Evolutionary conservation across 495 filamentous ascomycete species (phyloP).

Genomic region (Podospora tetraspora): DNA sequence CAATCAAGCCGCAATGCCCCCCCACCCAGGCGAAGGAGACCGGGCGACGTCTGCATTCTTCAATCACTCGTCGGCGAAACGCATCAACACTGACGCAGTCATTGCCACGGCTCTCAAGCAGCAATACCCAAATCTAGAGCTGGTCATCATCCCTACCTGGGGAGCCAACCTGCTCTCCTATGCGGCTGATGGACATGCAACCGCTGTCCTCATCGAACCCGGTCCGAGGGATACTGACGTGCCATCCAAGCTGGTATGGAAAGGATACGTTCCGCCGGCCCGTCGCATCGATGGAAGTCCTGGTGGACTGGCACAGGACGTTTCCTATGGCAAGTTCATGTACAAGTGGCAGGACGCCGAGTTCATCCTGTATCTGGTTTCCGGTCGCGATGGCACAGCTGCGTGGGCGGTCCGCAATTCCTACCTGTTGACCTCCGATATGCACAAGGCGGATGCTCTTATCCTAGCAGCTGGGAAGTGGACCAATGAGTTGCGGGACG

Average conservation of each 20-base stretch:
- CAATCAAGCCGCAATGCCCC: not conserved
- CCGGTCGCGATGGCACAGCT: conserved; percentile 42
- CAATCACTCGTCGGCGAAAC: conserved; percentile 42
- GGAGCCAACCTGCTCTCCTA: conserved; percentile 45
- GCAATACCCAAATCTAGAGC: conserved; percentile 47
- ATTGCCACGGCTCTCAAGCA: conserved; percentile 44
- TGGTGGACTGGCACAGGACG: conserved; percentile 38
- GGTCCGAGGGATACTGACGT: conserved; percentile 27
- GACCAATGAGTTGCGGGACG: conserved; percentile 48
- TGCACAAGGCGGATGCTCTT: conserved; percentile 45
- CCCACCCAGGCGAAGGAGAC: not conserved
- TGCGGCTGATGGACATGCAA: conserved; percentile 46
- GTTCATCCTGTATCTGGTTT: conserved; percentile 50
- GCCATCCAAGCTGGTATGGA: conserved; percentile 37
- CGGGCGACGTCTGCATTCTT: conserved; percentile 30
- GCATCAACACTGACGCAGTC: conserved; percentile 49
- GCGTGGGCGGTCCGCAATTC: conserved; percentile 34
- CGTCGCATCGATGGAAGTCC: conserved; percentile 44
- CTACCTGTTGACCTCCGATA: conserved; percentile 45
- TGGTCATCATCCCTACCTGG: conserved; percentile 37
- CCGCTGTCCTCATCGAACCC: conserved; percentile 28
- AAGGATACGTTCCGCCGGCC: conserved; percentile 44
- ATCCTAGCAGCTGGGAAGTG: conserved; percentile 48
- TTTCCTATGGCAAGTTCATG: conserved; percentile 51
- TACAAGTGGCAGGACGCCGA: conserved; percentile 46